phyloP scores from a whole-genome alignment of 805 yeast genomes.

The Pichia gijzeniarum region DNA sequence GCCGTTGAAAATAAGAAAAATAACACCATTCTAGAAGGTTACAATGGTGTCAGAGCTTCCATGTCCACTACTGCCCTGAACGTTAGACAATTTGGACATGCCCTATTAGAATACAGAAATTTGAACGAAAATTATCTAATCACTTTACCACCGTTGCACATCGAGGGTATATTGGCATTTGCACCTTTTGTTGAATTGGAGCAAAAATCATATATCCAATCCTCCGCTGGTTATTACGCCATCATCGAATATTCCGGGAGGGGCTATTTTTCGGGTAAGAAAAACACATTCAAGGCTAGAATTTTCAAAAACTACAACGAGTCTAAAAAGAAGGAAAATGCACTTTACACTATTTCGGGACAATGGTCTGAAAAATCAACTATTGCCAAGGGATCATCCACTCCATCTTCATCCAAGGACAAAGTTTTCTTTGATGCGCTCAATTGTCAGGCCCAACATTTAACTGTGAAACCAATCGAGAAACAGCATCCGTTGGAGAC shows the following conservation, averaged over 20 bases:
- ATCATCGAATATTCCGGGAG: conserved; percentile 80
- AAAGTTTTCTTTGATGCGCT: conserved; percentile 60
- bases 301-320: conserved; percentile 52
- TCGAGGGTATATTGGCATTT: conserved; percentile 87
- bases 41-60: conserved; percentile 81
- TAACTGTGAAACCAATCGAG: conserved; percentile 73
- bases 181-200: conserved; percentile 94
- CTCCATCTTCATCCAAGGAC: conserved; percentile 37
- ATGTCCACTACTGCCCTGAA: conserved; percentile 69
- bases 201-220: conserved; percentile 77
- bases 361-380: conserved; percentile 85
- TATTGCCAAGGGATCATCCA: conserved; percentile 49
- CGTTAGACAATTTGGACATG: conserved; percentile 92
- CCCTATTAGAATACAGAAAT: conserved; percentile 58
- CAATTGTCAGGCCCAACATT: conserved; percentile 42
- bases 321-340: conserved; percentile 46
- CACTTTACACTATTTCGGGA: conserved; percentile 75
- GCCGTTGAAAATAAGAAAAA: conserved; percentile 68
- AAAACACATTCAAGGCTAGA: conserved; percentile 85
- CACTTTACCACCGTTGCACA: conserved; percentile 91
- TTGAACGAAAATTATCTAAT: conserved; percentile 64
- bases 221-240: conserved; percentile 70
- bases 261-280: conserved; percentile 94
- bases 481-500: conserved; percentile 77
- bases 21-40: conserved; percentile 72